These are phyloP conservation scores for Podaxis rugospora DNA, from an alignment of 768 basidiomycete species.

Conservation along the genomic window DNA sequence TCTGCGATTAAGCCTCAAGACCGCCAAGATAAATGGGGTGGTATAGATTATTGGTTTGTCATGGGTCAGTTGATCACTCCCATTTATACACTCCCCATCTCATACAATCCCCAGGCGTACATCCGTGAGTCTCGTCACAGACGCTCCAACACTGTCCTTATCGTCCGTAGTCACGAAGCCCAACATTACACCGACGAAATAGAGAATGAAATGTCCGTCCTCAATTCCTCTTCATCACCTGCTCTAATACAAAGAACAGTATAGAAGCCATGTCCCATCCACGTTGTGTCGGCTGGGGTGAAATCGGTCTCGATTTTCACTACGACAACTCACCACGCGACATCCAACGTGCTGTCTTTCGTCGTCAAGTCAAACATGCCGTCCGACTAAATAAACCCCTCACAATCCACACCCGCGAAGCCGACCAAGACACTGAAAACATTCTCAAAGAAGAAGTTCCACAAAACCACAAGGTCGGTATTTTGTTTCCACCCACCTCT, in stretches of 20 bases:
- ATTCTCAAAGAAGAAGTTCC: slow-evolving; percentile 79
- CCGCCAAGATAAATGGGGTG: slow-evolving; percentile 53
- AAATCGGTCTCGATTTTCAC: slow-evolving; percentile 86
- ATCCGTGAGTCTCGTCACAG: slow-evolving; percentile 47
- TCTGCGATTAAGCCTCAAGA: slow-evolving; percentile 52
- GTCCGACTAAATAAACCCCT: slow-evolving; percentile 69
- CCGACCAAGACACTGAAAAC: slow-evolving; percentile 75
- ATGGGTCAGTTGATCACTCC: slow-evolving; percentile 50
- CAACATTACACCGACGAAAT: slow-evolving; percentile 61
- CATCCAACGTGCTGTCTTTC: slow-evolving; percentile 62
- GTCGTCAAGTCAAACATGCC: slow-evolving; percentile 64
- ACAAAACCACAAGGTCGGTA: slow-evolving; percentile 53
- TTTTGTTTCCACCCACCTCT: neutral
- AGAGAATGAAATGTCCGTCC: slow-evolving; percentile 61
- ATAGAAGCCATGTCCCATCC: slow-evolving; percentile 75
- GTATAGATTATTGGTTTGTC: slow-evolving; percentile 77
- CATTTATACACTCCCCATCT: neutral
- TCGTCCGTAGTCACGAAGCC: slow-evolving; percentile 59
- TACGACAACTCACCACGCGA: slow-evolving; percentile 74
- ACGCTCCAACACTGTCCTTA: neutral
- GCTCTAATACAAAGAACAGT: slow-evolving; percentile 27
- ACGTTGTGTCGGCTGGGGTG: slow-evolving; percentile 84
- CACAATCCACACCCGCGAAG: slow-evolving; percentile 85
- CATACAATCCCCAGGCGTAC: slow-evolving; percentile 45
- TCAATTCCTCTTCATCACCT: neutral